Evolutionary conservation across 768 basidiomycete genomes (phyloP).

Genomic region (Leccinum incarnatum): DNA sequence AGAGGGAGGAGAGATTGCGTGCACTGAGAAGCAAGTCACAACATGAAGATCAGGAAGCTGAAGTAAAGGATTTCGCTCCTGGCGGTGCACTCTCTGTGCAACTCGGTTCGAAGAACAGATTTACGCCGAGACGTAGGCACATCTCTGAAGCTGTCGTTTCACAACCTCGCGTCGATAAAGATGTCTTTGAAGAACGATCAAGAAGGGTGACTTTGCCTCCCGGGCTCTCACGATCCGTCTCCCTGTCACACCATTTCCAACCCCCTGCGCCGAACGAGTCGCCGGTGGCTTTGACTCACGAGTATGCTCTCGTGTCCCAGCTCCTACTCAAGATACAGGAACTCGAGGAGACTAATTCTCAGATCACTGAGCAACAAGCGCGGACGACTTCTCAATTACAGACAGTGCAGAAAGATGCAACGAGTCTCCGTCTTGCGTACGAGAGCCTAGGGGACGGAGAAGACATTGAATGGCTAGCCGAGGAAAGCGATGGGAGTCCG

Average conservation of each 20-base stretch:
- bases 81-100: slow-evolving; percentile 40
- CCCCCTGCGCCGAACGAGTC: slow-evolving; percentile 9
- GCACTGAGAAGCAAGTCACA: slow-evolving; percentile 45
- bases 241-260: slow-evolving; percentile 22
- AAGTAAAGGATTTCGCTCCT: slow-evolving; percentile 62
- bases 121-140: slow-evolving; percentile 27
- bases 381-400: slow-evolving; percentile 60
- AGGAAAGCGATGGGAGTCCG: slow-evolving; percentile 40
- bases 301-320: slow-evolving; percentile 64
- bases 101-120: slow-evolving; percentile 16
- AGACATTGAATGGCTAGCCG: slow-evolving; percentile 38
- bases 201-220: slow-evolving; percentile 19
- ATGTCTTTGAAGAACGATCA: slow-evolving; percentile 12
- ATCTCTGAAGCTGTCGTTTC: slow-evolving; percentile 26
- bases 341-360: slow-evolving; percentile 68
- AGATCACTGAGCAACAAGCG: slow-evolving; percentile 62
- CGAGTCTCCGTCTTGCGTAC: slow-evolving; percentile 66
- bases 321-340: slow-evolving; percentile 73
- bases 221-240: slow-evolving; percentile 25
- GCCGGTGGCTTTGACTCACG: slow-evolving; percentile 22
- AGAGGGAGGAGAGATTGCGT: slow-evolving; percentile 51
- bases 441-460: slow-evolving; percentile 61
- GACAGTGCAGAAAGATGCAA: slow-evolving; percentile 70
- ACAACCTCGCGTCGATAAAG: slow-evolving; percentile 8
- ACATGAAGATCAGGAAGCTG: slow-evolving; percentile 30